These are phyloP conservation scores for Aphanomyces stellatus DNA, from an alignment of 352 stramenopile species.

Conservation along the genomic window DNA sequence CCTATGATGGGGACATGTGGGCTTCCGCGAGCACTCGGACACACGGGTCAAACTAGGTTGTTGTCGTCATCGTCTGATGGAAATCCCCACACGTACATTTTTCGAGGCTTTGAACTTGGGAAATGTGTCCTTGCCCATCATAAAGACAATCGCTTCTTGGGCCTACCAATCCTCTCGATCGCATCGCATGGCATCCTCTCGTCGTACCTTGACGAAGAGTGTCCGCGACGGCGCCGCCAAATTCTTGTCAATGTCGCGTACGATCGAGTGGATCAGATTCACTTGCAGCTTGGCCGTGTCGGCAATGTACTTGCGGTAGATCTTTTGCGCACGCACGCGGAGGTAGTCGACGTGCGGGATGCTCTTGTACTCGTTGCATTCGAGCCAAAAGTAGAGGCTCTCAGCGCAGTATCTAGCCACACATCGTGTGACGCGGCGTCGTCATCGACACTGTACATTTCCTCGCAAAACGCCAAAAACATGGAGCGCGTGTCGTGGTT, in stretches of 20 bases:
- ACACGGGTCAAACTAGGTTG: constrained; percentile 12
- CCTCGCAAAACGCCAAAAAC: constrained; percentile 64
- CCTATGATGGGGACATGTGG: no score
- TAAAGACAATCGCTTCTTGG: constrained; percentile 60
- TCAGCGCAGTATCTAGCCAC: constrained; percentile 54
- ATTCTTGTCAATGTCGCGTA: constrained; percentile 44
- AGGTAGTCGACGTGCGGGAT: constrained; percentile 66
- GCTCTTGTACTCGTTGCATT: constrained; percentile 76
- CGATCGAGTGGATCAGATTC: constrained; percentile 48
- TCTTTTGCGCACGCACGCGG: constrained; percentile 67
- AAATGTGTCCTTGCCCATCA: constrained; percentile 65
- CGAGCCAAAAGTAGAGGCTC: constrained; percentile 78
- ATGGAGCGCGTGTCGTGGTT: constrained; percentile 49
- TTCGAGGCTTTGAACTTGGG: constrained; percentile 67
- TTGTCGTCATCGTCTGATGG: no score
- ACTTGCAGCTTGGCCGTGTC: constrained; percentile 55
- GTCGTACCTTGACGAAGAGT: constrained; percentile 33
- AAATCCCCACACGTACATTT: constrained; percentile 44
- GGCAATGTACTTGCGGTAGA: constrained; percentile 71
- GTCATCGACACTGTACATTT: constrained; percentile 37
- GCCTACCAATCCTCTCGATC: constrained; percentile 19
- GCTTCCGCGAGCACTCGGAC: neutral
- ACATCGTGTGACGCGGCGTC: neutral
- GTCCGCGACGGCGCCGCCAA: constrained; percentile 48
- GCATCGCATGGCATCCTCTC: neutral